Base-by-base conservation (phyloP, 208 protist genomes). In the Trichomonas vaginalis region DNA sequence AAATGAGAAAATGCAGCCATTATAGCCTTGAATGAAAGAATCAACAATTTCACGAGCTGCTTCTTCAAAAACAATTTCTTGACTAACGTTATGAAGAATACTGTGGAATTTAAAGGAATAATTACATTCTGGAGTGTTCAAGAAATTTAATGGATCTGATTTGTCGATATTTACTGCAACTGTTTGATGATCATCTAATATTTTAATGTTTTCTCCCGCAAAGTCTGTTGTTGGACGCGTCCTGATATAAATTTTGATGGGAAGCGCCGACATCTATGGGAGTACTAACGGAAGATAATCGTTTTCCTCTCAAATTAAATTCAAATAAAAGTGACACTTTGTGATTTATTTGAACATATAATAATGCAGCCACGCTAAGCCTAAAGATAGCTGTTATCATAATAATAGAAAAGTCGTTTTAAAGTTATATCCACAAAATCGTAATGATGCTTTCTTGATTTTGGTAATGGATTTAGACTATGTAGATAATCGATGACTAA, bases 41-140 rank as follows among this genome's bases (percentile, higher is more conserved):
- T 95, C 92, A 70, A 95, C 92, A 82, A 95, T 82, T 83, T 82
- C 51, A 6, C 61, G n/a, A 35, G 92, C 92, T 79, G 45, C 21
- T 95, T 83, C 51, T 95, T 95, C 51, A 45, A 95, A 95, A 37
- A 95, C 51, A 2, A 83, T 82, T 62, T 95, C 92, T 95, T 95
- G 92, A 32, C 86, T 92, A 32, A 51, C 86, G 32, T 92, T 92
- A 39, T 92, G 86, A 35, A 92, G 42, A 35, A 92, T 51, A 39
- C 86, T 92, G 32, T 92, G 86, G 86, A 92, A 92, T 92, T 92
- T 92, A 51, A 92, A 92, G 8, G 86, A 42, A 51, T 92, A 92
- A 40, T 92, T 92, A 32, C 86, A 56, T 92, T 92, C 86, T 27
- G 86, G 86, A 35, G 86, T 51, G 32, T 92, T 92, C 37, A 92